Base-by-base conservation (phyloP, 73 alveolate genomes). In the Paramecium tetraurelia region DNA sequence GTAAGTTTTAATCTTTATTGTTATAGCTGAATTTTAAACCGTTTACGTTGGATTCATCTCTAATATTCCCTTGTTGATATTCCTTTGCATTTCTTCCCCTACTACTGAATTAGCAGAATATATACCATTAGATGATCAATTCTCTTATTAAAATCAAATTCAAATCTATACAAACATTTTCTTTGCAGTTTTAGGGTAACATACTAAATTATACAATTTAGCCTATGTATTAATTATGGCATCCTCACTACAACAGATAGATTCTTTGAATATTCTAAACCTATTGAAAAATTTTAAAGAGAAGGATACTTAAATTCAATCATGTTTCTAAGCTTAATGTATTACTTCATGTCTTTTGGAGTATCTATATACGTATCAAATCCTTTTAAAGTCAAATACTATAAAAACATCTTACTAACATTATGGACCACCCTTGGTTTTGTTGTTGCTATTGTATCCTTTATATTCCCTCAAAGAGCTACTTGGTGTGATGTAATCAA, bases 351-450 rank as follows among this genome's bases (percentile, higher is more conserved):
- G 90, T 44, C 90, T 12, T 22, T 80, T 27, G 76, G 76, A 24
- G 57, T 80, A 20, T 20, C 72, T 20, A 80, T 80, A 22, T 80
- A 43, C 36, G 12, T 44, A 43, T 80, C 90, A 21, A 43, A 46
- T 20, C 90, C 90, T 38, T 80, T 77, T 18, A 77, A 77, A 77
- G 70, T 20, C 31, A 80, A 63, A 80, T 80, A 44, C 57, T 80
- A 43, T 80, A 40, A 20, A 27, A 80, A 44, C 22, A 80, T 80
- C 57, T 41, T 41, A 44, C 72, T 80, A 43, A 44, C 75, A 43
- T 22, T 80, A 8, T 44, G 70, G 57, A 80, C 90, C 4, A 43
- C 57, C 7, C 46, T 41, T 80, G 46, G 90, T 11, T 22, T 41
- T 41, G 57, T 80, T 31, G 57, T 80, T 11, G 75, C 90, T 16